Conservation (phyloP, 2,329 filamentous ascomycete genomes). For the Arthrobotrys sinensis region DNA sequence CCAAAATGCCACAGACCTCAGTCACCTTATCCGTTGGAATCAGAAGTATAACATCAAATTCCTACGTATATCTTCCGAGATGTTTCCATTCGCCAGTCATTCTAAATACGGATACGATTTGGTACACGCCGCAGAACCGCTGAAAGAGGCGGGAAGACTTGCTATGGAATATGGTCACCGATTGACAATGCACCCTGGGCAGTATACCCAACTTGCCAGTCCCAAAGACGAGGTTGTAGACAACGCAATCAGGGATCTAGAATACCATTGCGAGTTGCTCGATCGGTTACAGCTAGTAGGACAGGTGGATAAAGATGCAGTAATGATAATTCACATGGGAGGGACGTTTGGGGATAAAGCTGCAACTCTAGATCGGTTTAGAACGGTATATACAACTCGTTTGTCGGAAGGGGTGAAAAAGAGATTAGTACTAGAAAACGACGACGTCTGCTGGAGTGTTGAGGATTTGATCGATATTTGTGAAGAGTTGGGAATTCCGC, state of each 20-base stretch:
- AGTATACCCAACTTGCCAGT: constrained; percentile 91
- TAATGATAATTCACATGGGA: constrained; percentile 96
- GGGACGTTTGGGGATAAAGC: constrained; percentile 89
- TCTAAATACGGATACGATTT: constrained; percentile 87
- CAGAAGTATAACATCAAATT: constrained; percentile 92
- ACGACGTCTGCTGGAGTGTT: constrained; percentile 92
- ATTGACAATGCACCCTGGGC: constrained; percentile 90
- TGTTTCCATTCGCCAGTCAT: constrained; percentile 97
- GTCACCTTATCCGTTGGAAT: constrained; percentile 92
- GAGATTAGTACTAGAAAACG: constrained; percentile 90
- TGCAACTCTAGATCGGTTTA: constrained; percentile 83
- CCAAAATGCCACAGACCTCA: constrained; percentile 85
- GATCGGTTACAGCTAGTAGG: constrained; percentile 81
- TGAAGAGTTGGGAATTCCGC: constrained; percentile 91
- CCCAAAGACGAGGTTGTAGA: constrained; percentile 82
- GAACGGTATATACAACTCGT: constrained; percentile 77
- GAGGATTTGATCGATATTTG: constrained; percentile 91
- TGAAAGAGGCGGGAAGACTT: constrained; percentile 83
- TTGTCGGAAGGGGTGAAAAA: constrained; percentile 81
- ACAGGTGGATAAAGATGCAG: constrained; percentile 85
- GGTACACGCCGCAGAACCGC: constrained; percentile 83
- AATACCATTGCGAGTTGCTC: constrained; percentile 90
- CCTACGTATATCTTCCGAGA: constrained; percentile 91
- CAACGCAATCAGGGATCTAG: constrained; percentile 83
- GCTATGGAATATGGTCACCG: constrained; percentile 85